Base-by-base conservation (phyloP, 179 eudicot genomes). In the Heliamphora pulchella region DNA sequence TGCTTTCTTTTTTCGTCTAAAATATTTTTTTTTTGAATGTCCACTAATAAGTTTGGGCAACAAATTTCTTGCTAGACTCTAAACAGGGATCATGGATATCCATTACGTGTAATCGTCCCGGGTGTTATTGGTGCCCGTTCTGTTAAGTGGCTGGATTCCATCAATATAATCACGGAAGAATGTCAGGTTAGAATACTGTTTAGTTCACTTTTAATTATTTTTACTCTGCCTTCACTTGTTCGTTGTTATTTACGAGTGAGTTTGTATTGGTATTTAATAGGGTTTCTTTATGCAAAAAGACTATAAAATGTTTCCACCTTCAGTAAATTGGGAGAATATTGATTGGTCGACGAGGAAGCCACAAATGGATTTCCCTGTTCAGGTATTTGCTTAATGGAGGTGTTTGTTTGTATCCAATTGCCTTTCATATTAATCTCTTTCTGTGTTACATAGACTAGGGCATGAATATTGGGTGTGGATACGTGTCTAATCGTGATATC, bases 41-140 rank as follows among this genome's bases (percentile, higher is more conserved):
- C 66, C 75, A 61, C 46, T 80, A 46, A 13, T 59, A 69, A 69
- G n/a, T 79, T 68, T 67, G 61, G 71, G 58, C 41, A 51, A 47
- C 43, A 50, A 65, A 54, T 65, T 65, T 53, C 74, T 67, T 75
- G 71, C 54, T 13, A 47, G 98, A 55, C 94, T 82, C 88, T 95
- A 61, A 93, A 90, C 86, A 91, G 98, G 88, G 98, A 95, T 88
- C 98, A 95, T 84, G 98, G 98, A n/a, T 95, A 91, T 84, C 98
- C 98, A 70, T 75, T 95, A 86, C 94, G 98, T 73, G 96, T 89
- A 14, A 76, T 95, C 66, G 98, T 95, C 80, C 98, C 98, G 0
- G 98, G 98, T 85, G 90, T 95, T 80, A 95, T 95, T 81, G 98
- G 98, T 87, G 98, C 98, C 48, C 98, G 97, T 83, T 95, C 98